Evolutionary conservation across 371 early-diverging fungal species (phyloP).

Genomic region (Umbelopsis sp.): DNA sequence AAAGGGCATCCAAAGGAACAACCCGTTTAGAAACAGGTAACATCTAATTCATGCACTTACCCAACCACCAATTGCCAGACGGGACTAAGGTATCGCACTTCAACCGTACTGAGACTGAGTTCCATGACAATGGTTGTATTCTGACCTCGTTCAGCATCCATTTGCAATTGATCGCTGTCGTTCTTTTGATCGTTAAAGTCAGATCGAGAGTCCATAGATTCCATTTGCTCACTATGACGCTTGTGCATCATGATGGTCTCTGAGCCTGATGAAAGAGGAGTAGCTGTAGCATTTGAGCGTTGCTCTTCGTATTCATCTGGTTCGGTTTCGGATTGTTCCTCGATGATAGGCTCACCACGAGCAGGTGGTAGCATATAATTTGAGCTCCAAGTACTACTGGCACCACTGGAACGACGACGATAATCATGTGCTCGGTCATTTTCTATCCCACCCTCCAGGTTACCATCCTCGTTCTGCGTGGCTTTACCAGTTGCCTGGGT

Average conservation of each 20-base stretch:
- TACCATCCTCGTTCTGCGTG: neutral
- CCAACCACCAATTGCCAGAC: constrained; percentile 63
- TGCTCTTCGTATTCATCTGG: constrained; percentile 4
- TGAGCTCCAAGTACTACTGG: constrained; percentile 1
- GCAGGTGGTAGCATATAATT: neutral
- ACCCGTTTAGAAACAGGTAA: neutral
- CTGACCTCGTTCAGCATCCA: constrained; percentile 59
- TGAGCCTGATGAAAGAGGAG: constrained; percentile 2
- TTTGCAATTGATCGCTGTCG: constrained; percentile 43
- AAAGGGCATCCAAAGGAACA: too few species aligned
- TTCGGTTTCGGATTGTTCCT: constrained; percentile 6
- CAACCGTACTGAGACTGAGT: constrained; percentile 49
- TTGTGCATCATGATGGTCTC: constrained; percentile 16
- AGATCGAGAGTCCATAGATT: neutral
- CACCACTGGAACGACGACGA: constrained; percentile 11
- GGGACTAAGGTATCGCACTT: constrained; percentile 62
- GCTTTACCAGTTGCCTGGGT: constrained; percentile 23
- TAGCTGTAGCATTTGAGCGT: neutral
- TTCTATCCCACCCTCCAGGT: neutral
- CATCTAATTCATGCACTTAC: constrained; percentile 34
- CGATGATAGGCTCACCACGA: neutral
- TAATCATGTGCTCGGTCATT: neutral
- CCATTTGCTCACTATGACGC: constrained; percentile 1
- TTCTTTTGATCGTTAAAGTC: constrained; percentile 10
- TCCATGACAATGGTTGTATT: constrained; percentile 68